Base-by-base conservation (phyloP, 176 grass and related monocot genomes). In the Pontederia paniculata region DNA sequence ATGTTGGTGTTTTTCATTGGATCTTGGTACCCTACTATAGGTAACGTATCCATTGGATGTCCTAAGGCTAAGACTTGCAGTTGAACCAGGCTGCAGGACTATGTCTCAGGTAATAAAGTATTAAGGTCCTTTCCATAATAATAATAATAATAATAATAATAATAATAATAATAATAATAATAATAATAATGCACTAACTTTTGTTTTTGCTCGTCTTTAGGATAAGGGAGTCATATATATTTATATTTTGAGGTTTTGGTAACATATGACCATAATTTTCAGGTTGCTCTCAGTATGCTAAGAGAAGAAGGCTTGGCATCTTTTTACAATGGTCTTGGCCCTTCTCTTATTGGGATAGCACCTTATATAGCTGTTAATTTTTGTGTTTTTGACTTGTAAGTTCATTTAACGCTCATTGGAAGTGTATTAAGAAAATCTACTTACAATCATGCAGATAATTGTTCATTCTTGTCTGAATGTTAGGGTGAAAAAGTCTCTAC, bases 301-400 rank as follows among this genome's bases (percentile, higher is more conserved):
- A 84, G 80, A 79, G 86, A 97, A 57, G 93, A 91, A 88, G 86
- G 93, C 0, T 48, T 98, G 54, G 86, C 82, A 59, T 84, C 86
- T 10, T 98, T 98, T 74, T 98, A 98, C 42, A 55, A 70, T 65
- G 93, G 93, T 49, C 70, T 98, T 45, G 93, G 93, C 73, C 93
- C 93, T 63, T 98, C 93, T 79, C 82, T 98, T 74, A 65, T 98
- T 56, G 77, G 72, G 64, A 98, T 98, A 62, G 93, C 86, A 15
- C 93, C 93, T 57, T 98, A 98, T 80, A 91, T 98, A 72, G 93
- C 93, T 67, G 68, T 98, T 52, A 98, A 98, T 70, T 98, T 98
- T 72, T 98, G 93, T 76, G 81, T 98, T 74, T 98, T 98, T 88
- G 93, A 98, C 80, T 66, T 98, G 93, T 98, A 58, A 98, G 86